Conservation (phyloP, 768 basidiomycete genomes). For the Boletus vermiculosoides region DNA sequence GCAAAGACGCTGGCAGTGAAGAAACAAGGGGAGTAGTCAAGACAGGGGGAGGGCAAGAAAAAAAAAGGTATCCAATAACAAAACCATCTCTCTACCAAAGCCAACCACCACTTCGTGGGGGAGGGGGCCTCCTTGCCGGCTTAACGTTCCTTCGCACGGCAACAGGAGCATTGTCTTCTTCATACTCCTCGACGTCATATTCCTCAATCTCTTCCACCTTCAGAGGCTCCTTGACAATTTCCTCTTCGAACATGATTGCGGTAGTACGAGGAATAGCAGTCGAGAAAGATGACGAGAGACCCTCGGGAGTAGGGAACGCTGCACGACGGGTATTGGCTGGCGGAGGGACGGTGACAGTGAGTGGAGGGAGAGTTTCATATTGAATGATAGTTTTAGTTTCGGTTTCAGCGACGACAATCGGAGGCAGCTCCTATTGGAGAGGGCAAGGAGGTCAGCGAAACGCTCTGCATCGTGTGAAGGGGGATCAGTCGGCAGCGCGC, state of each 20-base stretch:
- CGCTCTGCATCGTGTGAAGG: constrained; percentile 27
- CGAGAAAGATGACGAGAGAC: constrained; percentile 52
- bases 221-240: constrained; percentile 38
- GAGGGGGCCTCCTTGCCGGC: constrained; percentile 48
- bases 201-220: constrained; percentile 38
- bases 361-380: constrained; percentile 46
- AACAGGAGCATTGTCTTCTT: constrained; percentile 43
- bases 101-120: constrained; percentile 50
- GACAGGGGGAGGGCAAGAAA: constrained; percentile 26
- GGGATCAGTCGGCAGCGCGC: constrained; percentile 39
- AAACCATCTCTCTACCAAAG: constrained; percentile 46
- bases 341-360: constrained; percentile 68
- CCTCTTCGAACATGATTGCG: constrained; percentile 65
- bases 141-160: constrained; percentile 42
- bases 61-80: constrained; percentile 35
- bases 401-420: constrained; percentile 45
- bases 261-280: constrained; percentile 74
- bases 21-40: constrained; percentile 27
- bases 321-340: constrained; percentile 79
- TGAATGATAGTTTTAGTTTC: constrained; percentile 65
- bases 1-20: constrained; percentile 21
- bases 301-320: constrained; percentile 69
- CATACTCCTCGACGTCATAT: constrained; percentile 41
- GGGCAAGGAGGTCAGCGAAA: constrained; percentile 36
- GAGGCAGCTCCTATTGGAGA: constrained; percentile 41